Base-by-base conservation (phyloP, 2,329 filamentous ascomycete genomes). In the Metarhizium anisopliae region DNA sequence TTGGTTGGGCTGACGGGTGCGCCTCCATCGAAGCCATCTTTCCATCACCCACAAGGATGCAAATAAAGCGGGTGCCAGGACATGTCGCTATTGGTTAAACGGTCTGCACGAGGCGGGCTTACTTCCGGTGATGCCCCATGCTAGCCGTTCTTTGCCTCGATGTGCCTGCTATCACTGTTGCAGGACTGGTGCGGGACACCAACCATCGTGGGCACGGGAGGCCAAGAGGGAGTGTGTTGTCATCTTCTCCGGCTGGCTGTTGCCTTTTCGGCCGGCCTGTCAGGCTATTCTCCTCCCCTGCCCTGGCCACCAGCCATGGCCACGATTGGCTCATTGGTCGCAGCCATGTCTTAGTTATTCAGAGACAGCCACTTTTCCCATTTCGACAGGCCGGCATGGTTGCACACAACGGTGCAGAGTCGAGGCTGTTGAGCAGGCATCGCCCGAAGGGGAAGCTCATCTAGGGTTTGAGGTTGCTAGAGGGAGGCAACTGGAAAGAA, bases 361-460 rank as follows among this genome's bases (percentile, higher is more conserved):
- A 16, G 45, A 47, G 10, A 47, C 43, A 47, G 25, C 10, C 45
- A 16, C 45, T 16, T 30, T 49, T 29, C 45, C 45, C 10, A 49
- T 29, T 49, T 49, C 45, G 45, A 49, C 4, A 49, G 20, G 18
- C 45, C 7, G 25, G 25, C 45, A 49, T 29, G 25, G 45, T 49
- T 32, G 45, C 45, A 49, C 45, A 49, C n/a, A 57, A 57, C 53
- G 59, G 58, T 56, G 58, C 58, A 60, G 56, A 54, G 55, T 14
- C 36, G 29, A 51, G 42, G 42, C 25, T 47, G 11, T 36, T 25
- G 52, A 49, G 51, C 59, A 51, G 38, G 45, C 59, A 55, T 51
- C 54, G 36, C 59, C 59, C 32, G 60, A 61, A 57, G 45, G 50
- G 59, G 59, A 55, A 61, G 59, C 58, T 61, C 45, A 14, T 14